phyloP scores from a whole-genome alignment of 176 grass and related monocot species.

The Pharus latifolius region DNA sequence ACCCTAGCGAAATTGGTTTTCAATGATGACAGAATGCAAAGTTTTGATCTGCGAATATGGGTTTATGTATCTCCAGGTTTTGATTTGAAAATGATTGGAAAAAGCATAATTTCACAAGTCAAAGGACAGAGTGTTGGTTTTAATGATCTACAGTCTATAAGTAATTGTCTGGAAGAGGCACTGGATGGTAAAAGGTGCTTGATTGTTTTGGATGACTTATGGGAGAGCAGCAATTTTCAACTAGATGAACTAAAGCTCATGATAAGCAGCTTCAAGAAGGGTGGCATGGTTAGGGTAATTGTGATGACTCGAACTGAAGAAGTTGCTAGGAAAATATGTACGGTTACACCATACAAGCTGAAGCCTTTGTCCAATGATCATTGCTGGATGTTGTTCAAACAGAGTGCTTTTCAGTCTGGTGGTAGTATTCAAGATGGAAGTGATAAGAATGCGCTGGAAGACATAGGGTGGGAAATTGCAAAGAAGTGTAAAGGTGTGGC shows the following conservation, averaged over 20 bases:
- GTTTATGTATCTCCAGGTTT: constrained; percentile 24
- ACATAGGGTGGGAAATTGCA: constrained; percentile 1
- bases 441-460: not conserved
- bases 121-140: not conserved
- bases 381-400: not conserved
- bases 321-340: not conserved
- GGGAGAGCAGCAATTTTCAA: not conserved
- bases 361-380: constrained; percentile 5
- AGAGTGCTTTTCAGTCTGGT: not conserved
- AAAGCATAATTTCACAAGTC: constrained; percentile 10
- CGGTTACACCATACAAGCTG: not conserved
- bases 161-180: not conserved
- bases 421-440: no score
- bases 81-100: constrained; percentile 13
- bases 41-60: constrained; percentile 13
- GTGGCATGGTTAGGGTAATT: constrained; percentile 12
- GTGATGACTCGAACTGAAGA: not conserved
- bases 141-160: not conserved
- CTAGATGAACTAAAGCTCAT: constrained; percentile 8
- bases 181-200: not conserved
- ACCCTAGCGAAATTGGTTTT: constrained; percentile 27
- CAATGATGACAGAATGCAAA: constrained; percentile 10
- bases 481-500: constrained; percentile 10
- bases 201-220: constrained; percentile 32
- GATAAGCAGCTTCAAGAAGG: not conserved